These are phyloP conservation scores for Saposhnikovia divaricata DNA, from an alignment of 129 eudicot genomes.

Conservation along the genomic window DNA sequence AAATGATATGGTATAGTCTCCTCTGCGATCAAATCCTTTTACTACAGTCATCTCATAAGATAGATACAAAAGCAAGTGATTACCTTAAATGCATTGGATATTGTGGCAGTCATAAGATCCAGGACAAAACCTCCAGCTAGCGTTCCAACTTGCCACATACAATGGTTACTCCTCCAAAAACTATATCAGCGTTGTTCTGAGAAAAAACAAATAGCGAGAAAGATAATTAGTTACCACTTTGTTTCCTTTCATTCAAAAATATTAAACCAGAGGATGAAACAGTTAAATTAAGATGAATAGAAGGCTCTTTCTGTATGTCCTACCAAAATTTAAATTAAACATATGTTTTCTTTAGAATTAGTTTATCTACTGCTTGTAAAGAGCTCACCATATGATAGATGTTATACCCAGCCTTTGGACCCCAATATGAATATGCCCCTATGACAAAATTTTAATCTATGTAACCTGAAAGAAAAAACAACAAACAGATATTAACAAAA, in stretches of 20 bases:
- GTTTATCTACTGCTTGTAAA: background rate
- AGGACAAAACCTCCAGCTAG: slow-evolving; percentile 64
- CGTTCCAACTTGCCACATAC: slow-evolving; percentile 83
- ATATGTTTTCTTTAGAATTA: background rate
- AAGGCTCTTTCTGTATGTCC: background rate
- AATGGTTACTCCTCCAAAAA: no score
- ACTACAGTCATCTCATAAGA: background rate
- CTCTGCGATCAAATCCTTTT: no score
- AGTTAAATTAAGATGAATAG: background rate
- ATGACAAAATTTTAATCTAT: slow-evolving; percentile 79
- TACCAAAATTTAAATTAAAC: background rate
- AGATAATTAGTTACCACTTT: background rate
- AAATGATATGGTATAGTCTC: background rate
- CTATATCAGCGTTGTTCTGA: no score
- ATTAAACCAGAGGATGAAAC: background rate
- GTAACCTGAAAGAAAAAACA: slow-evolving; percentile 46
- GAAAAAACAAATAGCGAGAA: slow-evolving; percentile 17
- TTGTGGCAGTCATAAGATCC: slow-evolving; percentile 62
- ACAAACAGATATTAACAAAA: background rate
- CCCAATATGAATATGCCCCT: slow-evolving; percentile 98
- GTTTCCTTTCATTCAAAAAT: background rate
- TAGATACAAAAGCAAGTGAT: background rate
- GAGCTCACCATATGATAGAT: slow-evolving; percentile 72
- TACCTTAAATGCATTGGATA: slow-evolving; percentile 94
- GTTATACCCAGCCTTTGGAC: no score